Evolutionary conservation across 257 asterid genomes (phyloP).

Genomic region (Jasminum sambac): DNA sequence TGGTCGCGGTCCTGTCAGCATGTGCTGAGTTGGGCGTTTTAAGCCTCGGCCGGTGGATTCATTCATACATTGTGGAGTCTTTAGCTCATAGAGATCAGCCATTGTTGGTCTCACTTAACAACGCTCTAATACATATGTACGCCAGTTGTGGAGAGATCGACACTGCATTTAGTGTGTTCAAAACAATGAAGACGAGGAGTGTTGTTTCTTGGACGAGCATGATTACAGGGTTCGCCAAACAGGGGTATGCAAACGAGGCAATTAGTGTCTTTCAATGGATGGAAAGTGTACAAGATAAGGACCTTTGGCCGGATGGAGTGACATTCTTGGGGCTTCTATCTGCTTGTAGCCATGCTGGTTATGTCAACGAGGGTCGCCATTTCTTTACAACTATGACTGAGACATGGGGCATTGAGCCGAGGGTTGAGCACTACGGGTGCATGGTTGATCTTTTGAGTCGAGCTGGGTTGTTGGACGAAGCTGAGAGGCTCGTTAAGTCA

Average conservation of each 20-base stretch:
- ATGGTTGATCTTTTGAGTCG: constrained; percentile 86
- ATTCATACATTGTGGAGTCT: constrained; percentile 40
- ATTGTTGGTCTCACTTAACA: constrained; percentile 45
- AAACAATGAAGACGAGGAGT: constrained; percentile 47
- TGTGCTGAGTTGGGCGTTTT: constrained; percentile 77
- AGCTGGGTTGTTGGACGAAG: constrained; percentile 77
- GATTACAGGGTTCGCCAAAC: constrained; percentile 74
- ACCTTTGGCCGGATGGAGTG: constrained; percentile 52
- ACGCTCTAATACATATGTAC: constrained; percentile 78
- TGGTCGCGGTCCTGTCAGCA: constrained; percentile 67
- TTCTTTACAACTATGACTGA: constrained; percentile 56
- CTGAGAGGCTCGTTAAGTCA: constrained; percentile 48
- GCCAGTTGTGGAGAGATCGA: constrained; percentile 77
- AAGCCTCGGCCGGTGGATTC: constrained; percentile 65
- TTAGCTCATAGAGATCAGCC: constrained; percentile 28
- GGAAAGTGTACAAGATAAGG: constrained; percentile 36
- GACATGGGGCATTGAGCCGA: constrained; percentile 56
- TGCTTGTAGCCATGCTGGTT: constrained; percentile 87
- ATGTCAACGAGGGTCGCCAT: constrained; percentile 52
- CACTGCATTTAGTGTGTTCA: constrained; percentile 55
- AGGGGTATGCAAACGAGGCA: constrained; percentile 67
- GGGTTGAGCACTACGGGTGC: constrained; percentile 75
- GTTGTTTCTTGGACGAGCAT: constrained; percentile 75
- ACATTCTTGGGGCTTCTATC: constrained; percentile 68
- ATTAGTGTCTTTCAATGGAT: constrained; percentile 55